Base-by-base conservation (phyloP, 345 rosid species). In the Brassica juncea region DNA sequence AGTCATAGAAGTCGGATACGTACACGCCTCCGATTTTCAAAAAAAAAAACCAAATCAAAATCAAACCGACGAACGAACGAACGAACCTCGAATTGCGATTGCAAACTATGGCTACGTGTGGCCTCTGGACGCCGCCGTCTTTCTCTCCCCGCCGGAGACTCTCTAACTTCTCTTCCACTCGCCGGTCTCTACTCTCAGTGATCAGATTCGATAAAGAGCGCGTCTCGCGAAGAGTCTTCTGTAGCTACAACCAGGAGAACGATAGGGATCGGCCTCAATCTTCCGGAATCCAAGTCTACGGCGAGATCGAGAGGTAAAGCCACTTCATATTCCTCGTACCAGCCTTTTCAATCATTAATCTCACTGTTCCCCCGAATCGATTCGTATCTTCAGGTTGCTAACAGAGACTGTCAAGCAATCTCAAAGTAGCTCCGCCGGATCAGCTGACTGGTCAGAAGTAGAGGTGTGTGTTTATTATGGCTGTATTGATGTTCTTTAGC, bases 331-430 rank as follows among this genome's bases (percentile, higher is more conserved):
- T 61, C 2, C 52, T 10, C 28, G 44, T 44, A 35, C 4, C 12
- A 27, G 16, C 35, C 34, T 58, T 34, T 42, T 37, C 19, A 19
- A 14, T 23, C 15, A 3, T 35, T 4, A 1, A 14, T 0, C 15
- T 73, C 66, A 30, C 28, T 47, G 21, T 9, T 28, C 3, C 0
- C 8, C 7, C 52, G n/a, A 62, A 8, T 76, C 77, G 4, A 60
- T 8, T 2, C 47, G 8, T n/a, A 34, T 52, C 32, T 69, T 81
- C 89, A 94, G 99, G 81, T 82, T 95, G 71, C 84, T 95, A 6
- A 93, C 97, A 0, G 99, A 95, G 80, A 88, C 94, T 61, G 94
- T 88, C 23, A 84, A 86, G 75, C 94, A 89, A 75, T 90, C 97
- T 28, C 98, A 95, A 77, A 87, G 78, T 72, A 80, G 86, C 70